Evolutionary conservation across 345 rosid genomes (phyloP).

Genomic region (Populus deltoides): DNA sequence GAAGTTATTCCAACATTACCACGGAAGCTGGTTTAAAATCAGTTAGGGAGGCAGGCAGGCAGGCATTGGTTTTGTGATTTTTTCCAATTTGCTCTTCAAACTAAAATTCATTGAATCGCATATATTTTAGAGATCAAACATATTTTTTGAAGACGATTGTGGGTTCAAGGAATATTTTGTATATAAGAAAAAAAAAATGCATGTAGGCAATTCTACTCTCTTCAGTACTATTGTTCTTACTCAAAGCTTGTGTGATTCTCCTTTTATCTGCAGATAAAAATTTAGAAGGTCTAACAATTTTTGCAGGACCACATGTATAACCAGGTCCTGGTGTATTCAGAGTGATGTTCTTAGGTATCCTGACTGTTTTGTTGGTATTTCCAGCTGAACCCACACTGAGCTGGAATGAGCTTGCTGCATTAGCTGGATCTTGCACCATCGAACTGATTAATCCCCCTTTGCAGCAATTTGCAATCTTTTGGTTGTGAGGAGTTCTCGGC

Average conservation of each 20-base stretch:
- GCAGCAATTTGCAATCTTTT: constrained; percentile 78
- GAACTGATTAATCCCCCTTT: constrained; percentile 84
- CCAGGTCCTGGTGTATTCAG: constrained; percentile 84
- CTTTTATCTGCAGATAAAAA: constrained; percentile 53
- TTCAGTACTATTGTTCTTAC: constrained; percentile 49
- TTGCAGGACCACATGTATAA: constrained; percentile 70
- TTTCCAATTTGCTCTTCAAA: not conserved
- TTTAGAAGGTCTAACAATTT: constrained; percentile 50
- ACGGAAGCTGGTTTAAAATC: not conserved
- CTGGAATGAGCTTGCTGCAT: constrained; percentile 72
- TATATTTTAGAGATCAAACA: too few relatives aligned
- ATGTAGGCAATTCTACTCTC: not conserved
- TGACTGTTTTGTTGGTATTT: constrained; percentile 64
- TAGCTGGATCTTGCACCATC: constrained; percentile 67
- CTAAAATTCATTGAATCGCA: not conserved
- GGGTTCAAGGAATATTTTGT: too few relatives aligned
- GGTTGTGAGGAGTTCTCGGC: constrained; percentile 74
- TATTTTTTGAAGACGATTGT: too few relatives aligned
- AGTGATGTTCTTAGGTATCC: constrained; percentile 71
- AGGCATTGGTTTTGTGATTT: not conserved
- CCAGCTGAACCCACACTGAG: constrained; percentile 76
- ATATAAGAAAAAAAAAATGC: not conserved
- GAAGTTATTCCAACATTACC: not conserved
- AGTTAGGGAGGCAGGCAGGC: not conserved
- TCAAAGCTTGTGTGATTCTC: constrained; percentile 73